Percentiles rank a stretch among this genome's conserved stretches.
Conservation (phyloP, 768 basidiomycete genomes). For the Leccinum subgranulosum region DNA sequence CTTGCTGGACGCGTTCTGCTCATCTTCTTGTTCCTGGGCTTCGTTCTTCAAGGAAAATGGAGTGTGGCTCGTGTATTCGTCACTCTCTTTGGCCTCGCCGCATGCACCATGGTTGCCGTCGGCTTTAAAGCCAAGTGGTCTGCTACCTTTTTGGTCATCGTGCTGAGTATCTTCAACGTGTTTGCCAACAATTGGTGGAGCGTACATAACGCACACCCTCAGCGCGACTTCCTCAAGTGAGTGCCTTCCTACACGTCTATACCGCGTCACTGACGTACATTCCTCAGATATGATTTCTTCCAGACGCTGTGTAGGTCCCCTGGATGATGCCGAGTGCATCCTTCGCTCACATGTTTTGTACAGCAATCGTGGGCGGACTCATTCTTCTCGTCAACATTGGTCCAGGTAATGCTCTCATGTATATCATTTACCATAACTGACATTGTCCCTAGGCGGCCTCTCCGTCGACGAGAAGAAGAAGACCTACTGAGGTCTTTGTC, state of each 20-base stretch:
- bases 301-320: constrained; percentile 74
- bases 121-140: constrained; percentile 99
- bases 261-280: constrained; percentile 21
- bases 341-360: constrained; percentile 8
- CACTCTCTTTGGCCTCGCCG: constrained; percentile 84
- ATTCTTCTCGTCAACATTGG: constrained; percentile 98
- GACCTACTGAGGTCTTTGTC: constrained; percentile 51
- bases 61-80: constrained; percentile 81
- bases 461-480: constrained; percentile 99
- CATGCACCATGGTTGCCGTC: constrained; percentile 94
- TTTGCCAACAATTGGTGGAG: constrained; percentile 99
- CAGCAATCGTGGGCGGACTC: constrained; percentile 94
- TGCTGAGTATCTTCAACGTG: constrained; percentile 93
- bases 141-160: constrained; percentile 89
- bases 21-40: constrained; percentile 99
- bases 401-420: constrained; percentile 56
- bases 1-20: constrained; percentile 94
- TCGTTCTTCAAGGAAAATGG: constrained; percentile 93
- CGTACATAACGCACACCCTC: constrained; percentile 87
- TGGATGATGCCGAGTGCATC: not conserved
- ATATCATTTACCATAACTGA: not conserved
- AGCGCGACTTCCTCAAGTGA: constrained; percentile 96
- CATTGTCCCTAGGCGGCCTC: constrained; percentile 66
- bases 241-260: constrained; percentile 24
- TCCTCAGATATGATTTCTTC: constrained; percentile 93